Evolutionary conservation across 176 grass and related monocot species (phyloP).

Genomic region (Panicum miliaceum): DNA sequence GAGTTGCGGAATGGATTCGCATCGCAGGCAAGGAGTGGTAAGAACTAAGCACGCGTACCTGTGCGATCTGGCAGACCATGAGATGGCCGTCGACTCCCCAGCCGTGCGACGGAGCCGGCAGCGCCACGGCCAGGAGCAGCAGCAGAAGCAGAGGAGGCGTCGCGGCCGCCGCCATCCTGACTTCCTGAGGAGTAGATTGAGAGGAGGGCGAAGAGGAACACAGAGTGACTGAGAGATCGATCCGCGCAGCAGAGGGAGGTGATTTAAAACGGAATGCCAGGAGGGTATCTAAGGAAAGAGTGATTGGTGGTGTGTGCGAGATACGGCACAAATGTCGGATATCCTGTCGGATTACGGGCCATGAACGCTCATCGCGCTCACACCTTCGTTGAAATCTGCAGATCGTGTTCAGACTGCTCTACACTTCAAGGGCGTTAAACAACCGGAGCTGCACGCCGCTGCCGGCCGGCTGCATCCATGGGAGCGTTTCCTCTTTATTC

Average conservation of each 20-base stretch:
- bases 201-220: neutral
- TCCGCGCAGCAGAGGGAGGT: neutral
- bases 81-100: conserved; percentile 67
- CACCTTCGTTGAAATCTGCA: conserved; percentile 6
- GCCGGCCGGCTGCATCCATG: neutral
- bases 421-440: neutral
- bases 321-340: conserved; percentile 24
- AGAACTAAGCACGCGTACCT: conserved; percentile 18
- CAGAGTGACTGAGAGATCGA: neutral
- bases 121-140: neutral
- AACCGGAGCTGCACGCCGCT: neutral
- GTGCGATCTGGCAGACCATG: conserved; percentile 68
- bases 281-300: neutral
- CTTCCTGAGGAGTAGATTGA: neutral
- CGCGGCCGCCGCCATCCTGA: neutral
- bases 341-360: conserved; percentile 8
- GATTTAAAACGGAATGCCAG: conserved; percentile 14
- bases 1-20: neutral
- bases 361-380: conserved; percentile 31
- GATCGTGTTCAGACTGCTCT: conserved; percentile 15
- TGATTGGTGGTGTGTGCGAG: too few relatives aligned
- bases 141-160: neutral
- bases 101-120: conserved; percentile 42
- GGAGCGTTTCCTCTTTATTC: neutral
- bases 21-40: neutral